Evolutionary conservation across 805 yeast genomes (phyloP).

Genomic region (Metschnikowia kunwiensis): DNA sequence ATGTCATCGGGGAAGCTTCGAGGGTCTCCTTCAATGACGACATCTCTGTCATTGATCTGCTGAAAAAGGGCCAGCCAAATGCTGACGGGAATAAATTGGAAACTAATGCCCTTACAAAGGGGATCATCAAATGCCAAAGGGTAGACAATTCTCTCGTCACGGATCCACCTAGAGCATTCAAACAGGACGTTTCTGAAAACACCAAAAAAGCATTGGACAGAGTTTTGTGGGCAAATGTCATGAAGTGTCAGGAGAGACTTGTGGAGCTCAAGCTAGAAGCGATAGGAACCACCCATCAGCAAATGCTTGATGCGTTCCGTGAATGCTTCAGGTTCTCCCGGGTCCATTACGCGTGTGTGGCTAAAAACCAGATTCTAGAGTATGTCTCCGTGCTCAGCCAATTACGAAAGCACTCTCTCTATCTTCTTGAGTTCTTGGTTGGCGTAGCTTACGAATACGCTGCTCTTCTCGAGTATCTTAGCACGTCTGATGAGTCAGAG

Average conservation of each 20-base stretch:
- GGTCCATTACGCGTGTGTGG: neutral
- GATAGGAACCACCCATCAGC: neutral
- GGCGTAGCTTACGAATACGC: constrained; percentile 2
- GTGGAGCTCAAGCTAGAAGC: neutral
- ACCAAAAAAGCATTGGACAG: too few species aligned
- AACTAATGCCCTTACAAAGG: too few species aligned
- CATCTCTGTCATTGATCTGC: too few species aligned
- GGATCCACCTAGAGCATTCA: too few species aligned
- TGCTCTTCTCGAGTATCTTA: constrained; percentile 1
- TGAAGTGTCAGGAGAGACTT: neutral
- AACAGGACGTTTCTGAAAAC: too few species aligned
- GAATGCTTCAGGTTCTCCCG: neutral
- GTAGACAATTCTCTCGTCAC: too few species aligned
- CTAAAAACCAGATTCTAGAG: constrained; percentile 1
- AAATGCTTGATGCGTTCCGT: neutral
- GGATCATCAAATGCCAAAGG: too few species aligned
- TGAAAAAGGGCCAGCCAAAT: too few species aligned
- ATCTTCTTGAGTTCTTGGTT: neutral
- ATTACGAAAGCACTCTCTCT: neutral
- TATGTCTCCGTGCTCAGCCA: neutral
- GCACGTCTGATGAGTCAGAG: neutral
- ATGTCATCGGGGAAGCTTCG: too few species aligned
- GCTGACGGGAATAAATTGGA: too few species aligned
- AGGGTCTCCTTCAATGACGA: too few species aligned
- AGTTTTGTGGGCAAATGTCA: constrained; percentile 1